phyloP scores from a whole-genome alignment of 1,139 yeast genomes.

The Eremothecium sinecaudum region DNA sequence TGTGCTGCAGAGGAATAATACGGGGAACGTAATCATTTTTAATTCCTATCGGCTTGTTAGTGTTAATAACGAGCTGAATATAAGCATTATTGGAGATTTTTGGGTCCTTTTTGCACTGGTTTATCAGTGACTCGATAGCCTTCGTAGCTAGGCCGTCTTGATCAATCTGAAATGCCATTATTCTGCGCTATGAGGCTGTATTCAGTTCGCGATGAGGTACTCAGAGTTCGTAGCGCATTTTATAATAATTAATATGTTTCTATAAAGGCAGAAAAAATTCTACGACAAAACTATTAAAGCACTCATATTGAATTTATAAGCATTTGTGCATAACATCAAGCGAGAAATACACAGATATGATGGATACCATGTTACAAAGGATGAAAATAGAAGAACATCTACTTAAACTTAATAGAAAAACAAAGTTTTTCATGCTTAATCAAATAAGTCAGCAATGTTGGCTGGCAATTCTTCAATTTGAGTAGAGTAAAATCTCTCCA shows the following conservation, averaged over 20 bases:
- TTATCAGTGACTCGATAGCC: conserved; percentile 20
- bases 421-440: conserved; percentile 27
- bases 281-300: not conserved
- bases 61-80: conserved; percentile 47
- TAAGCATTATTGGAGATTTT: conserved; percentile 20
- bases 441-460: conserved; percentile 76
- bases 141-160: conserved; percentile 13
- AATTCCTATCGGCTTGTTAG: conserved; percentile 40
- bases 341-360: conserved; percentile 1
- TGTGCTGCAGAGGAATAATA: conserved; percentile 51
- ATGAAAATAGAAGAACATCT: conserved; percentile 5
- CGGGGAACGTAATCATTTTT: conserved; percentile 54
- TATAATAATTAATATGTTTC: no score
- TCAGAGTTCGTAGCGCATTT: no score
- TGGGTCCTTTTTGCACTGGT: conserved; percentile 19
- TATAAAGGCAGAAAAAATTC: no score
- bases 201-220: conserved; percentile 9
- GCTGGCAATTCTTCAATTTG: conserved; percentile 98
- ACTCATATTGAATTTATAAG: conserved; percentile 3
- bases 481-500: conserved; percentile 96
- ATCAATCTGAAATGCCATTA: conserved; percentile 1
- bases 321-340: not conserved
- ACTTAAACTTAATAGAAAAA: conserved; percentile 7
- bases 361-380: conserved; percentile 6
- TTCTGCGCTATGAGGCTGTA: conserved; percentile 1